A percentile compares a stretch with the other conserved stretches of the same genome.
Conservation (phyloP, 75 land plant species). For the Pseudotsuga menziesii region DNA sequence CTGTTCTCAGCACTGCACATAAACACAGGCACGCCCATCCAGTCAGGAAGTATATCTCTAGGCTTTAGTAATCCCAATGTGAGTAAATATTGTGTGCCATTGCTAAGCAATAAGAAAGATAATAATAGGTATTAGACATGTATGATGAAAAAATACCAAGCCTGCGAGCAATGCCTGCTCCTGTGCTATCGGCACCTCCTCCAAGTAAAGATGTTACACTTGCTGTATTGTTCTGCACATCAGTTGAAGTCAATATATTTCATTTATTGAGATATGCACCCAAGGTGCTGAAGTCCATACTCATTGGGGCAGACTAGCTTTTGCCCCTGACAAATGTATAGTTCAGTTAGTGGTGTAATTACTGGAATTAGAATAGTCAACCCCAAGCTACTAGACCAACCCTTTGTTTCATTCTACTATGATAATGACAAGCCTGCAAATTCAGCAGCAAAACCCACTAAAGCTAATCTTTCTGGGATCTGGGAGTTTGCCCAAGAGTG, state of each 20-base stretch:
- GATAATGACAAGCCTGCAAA: too few relatives aligned
- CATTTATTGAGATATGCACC: neutral
- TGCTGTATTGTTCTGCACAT: conserved; percentile 50
- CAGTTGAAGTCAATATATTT: neutral
- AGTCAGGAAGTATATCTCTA: neutral
- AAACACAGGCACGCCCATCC: neutral
- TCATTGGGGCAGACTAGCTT: neutral
- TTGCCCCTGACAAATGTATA: neutral
- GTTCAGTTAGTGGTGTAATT: neutral
- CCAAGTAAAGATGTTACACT: conserved; percentile 71
- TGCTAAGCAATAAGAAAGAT: neutral
- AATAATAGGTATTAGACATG: neutral
- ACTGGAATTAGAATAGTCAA: neutral
- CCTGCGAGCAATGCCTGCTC: conserved; percentile 84
- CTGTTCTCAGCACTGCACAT: conserved; percentile 70
- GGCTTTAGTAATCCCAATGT: neutral
- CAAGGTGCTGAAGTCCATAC: neutral
- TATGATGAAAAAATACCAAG: conserved; percentile 40
- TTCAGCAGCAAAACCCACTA: too few relatives aligned
- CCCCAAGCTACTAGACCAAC: neutral
- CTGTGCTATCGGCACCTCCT: conserved; percentile 80
- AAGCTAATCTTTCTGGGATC: neutral
- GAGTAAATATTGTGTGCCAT: neutral
- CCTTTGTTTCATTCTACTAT: neutral
- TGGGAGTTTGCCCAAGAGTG: neutral